Conservation (phyloP, 2,329 filamentous ascomycete species). For the Chrysosporium queenslandicum region DNA sequence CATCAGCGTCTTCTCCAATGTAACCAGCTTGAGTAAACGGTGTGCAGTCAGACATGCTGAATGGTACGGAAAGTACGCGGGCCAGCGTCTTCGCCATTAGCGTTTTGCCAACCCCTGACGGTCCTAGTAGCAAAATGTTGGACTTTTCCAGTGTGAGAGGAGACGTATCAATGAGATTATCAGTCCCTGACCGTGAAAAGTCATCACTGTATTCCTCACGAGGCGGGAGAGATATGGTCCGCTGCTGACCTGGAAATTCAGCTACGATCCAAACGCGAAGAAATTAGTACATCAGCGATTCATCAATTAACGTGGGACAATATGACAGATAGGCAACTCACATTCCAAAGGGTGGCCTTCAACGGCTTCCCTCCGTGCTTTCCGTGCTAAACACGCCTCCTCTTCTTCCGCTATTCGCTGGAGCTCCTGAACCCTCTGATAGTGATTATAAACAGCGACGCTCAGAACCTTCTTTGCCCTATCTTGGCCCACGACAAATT, state of each 20-base stretch:
- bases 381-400: slow-evolving; percentile 61
- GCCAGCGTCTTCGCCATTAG: slow-evolving; percentile 85
- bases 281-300: background rate
- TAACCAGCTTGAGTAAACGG: slow-evolving; percentile 94
- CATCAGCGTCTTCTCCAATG: slow-evolving; percentile 95
- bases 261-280: slow-evolving; percentile 32
- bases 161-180: slow-evolving; percentile 44
- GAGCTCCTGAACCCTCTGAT: slow-evolving; percentile 70
- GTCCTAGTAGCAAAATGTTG: slow-evolving; percentile 81
- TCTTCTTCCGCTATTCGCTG: slow-evolving; percentile 70
- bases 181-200: slow-evolving; percentile 23
- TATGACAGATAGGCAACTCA: slow-evolving; percentile 24
- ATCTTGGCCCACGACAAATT: slow-evolving; percentile 93
- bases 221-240: slow-evolving; percentile 37
- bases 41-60: slow-evolving; percentile 91
- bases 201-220: slow-evolving; percentile 21
- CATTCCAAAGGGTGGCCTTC: slow-evolving; percentile 71
- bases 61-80: slow-evolving; percentile 85
- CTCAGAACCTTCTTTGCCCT: slow-evolving; percentile 85
- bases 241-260: slow-evolving; percentile 53
- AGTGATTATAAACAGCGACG: slow-evolving; percentile 92
- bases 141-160: slow-evolving; percentile 84
- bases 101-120: slow-evolving; percentile 92
- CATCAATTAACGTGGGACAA: slow-evolving; percentile 2
- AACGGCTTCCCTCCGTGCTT: slow-evolving; percentile 58